These are phyloP conservation scores for Gymnopilus junonius DNA, from an alignment of 768 basidiomycete species.

Conservation along the genomic window DNA sequence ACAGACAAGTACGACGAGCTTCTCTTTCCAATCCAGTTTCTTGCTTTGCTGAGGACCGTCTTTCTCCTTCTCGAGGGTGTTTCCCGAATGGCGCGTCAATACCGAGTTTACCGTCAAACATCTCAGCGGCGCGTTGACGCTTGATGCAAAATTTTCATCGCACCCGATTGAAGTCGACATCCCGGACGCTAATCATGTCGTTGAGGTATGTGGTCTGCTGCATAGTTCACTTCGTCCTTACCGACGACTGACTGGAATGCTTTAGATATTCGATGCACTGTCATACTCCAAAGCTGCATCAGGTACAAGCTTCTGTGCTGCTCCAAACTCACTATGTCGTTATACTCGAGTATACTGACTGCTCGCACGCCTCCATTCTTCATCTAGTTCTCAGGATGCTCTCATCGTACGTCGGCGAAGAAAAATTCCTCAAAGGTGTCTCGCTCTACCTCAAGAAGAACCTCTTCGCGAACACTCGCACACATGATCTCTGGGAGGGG, in stretches of 20 bases:
- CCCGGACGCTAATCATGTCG: conserved; percentile 84
- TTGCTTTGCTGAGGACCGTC: neutral
- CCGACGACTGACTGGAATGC: too few relatives aligned
- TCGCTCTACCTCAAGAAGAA: conserved; percentile 91
- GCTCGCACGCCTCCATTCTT: neutral
- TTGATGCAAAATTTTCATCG: conserved; percentile 86
- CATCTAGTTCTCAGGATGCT: conserved; percentile 87
- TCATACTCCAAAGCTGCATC: conserved; percentile 88
- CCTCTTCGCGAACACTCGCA: conserved; percentile 83
- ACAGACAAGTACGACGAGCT: neutral
- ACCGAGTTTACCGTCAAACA: conserved; percentile 81
- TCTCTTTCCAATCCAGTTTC: neutral
- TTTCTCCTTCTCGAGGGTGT: conserved; percentile 37
- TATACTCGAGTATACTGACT: neutral
- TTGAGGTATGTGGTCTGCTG: conserved; percentile 52
- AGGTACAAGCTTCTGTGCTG: conserved; percentile 42
- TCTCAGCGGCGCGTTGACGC: conserved; percentile 70
- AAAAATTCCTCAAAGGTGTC: conserved; percentile 85
- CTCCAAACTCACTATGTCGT: neutral
- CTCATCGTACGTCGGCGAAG: conserved; percentile 87
- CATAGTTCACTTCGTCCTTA: neutral
- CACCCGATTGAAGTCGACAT: conserved; percentile 94
- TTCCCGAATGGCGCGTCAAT: conserved; percentile 87
- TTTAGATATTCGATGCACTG: conserved; percentile 85
- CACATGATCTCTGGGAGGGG: conserved; percentile 87